Conservation (phyloP, 2,329 filamentous ascomycete genomes). For the Fusarium sp. region DNA sequence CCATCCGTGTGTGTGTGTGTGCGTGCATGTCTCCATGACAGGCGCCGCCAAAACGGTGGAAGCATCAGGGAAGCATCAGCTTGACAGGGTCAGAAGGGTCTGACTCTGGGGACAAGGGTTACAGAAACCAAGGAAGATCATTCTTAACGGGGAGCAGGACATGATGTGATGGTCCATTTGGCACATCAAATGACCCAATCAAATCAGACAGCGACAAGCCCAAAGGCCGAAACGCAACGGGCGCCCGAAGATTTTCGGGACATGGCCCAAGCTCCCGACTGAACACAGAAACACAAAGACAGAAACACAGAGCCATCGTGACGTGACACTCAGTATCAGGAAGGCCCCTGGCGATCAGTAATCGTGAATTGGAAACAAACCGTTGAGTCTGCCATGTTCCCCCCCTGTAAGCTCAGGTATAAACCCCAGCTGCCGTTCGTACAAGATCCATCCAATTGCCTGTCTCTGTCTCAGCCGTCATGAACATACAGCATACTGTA, state of each 20-base stretch:
- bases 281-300: slow-evolving; percentile 4
- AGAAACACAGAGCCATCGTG: slow-evolving; percentile 7
- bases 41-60: slow-evolving; percentile 35
- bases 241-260: slow-evolving; percentile 41
- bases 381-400: slow-evolving; percentile 17
- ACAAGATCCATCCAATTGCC: background rate
- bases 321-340: slow-evolving; percentile 18
- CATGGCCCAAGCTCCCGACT: slow-evolving; percentile 9
- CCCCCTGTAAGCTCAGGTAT: background rate
- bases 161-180: background rate
- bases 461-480: slow-evolving; percentile 7
- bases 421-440: slow-evolving; percentile 3
- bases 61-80: slow-evolving; percentile 31
- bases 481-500: background rate
- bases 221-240: slow-evolving; percentile 34
- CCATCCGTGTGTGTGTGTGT: background rate
- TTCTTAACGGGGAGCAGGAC: slow-evolving; percentile 15
- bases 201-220: background rate
- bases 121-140: slow-evolving; percentile 26
- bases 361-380: slow-evolving; percentile 29
- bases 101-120: background rate
- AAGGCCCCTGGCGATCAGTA: slow-evolving; percentile 38
- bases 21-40: slow-evolving; percentile 19
- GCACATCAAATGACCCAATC: slow-evolving; percentile 15
- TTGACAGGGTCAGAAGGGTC: slow-evolving; percentile 20